phyloP scores from a whole-genome alignment of 2,329 filamentous ascomycete genomes.

The Zopfia rhizophila region DNA sequence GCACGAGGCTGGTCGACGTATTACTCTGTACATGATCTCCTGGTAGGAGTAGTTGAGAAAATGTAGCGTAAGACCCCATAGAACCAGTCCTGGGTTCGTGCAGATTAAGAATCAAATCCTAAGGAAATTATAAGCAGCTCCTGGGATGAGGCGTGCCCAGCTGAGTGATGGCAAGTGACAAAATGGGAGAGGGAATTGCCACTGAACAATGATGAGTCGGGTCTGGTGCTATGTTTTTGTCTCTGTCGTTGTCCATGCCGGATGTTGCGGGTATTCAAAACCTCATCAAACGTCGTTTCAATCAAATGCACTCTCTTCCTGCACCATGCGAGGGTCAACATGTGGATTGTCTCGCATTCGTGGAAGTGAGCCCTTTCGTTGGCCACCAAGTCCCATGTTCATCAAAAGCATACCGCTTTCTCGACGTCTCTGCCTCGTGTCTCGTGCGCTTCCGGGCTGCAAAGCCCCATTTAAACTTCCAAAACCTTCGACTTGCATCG shows the following conservation, averaged over 20 bases:
- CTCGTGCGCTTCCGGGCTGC: constrained; percentile 36
- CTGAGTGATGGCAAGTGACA: no score
- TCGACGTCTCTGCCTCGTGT: constrained; percentile 45
- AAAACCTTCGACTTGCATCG: constrained; percentile 40
- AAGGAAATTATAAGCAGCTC: constrained; percentile 28
- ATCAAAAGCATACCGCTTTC: constrained; percentile 54
- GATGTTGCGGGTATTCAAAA: background rate
- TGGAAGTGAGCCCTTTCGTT: constrained; percentile 50
- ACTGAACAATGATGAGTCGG: no score
- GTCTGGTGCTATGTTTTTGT: no score
- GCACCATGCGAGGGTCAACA: constrained; percentile 35
- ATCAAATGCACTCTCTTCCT: constrained; percentile 46
- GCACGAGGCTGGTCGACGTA: constrained; percentile 8
- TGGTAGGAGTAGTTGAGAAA: constrained; percentile 1
- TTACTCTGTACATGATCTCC: constrained; percentile 33
- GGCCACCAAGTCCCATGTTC: constrained; percentile 45
- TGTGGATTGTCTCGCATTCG: constrained; percentile 42
- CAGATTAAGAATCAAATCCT: constrained; percentile 45
- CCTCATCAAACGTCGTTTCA: constrained; percentile 13
- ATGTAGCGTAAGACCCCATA: constrained; percentile 23
- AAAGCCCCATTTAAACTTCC: constrained; percentile 47
- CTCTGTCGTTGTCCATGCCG: no score
- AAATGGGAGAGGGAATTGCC: no score
- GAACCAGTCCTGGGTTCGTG: constrained; percentile 38
- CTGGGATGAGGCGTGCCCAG: constrained; percentile 13